These are phyloP conservation scores for Irpex sp. DNA, from an alignment of 1,284 basidiomycete genomes.

Conservation along the genomic window DNA sequence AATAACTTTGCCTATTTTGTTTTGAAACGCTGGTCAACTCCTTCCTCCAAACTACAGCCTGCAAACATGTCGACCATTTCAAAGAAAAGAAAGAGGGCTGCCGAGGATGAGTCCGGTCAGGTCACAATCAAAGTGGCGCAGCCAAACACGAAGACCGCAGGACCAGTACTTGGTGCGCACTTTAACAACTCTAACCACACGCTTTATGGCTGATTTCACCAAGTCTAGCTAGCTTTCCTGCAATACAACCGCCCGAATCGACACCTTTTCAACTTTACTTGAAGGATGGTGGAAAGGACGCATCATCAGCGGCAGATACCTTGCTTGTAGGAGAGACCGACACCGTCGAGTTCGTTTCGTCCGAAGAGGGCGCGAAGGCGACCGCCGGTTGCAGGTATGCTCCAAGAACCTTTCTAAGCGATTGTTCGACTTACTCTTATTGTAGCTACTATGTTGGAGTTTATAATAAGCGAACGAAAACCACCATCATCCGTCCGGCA, in stretches of 20 bases:
- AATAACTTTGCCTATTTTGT: background rate
- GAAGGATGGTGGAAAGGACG: slow-evolving; percentile 31
- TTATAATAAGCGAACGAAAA: slow-evolving; percentile 69
- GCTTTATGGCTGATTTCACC: background rate
- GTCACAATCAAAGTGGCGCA: slow-evolving; percentile 45
- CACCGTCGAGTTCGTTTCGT: slow-evolving; percentile 57
- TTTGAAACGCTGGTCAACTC: background rate
- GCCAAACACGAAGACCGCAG: slow-evolving; percentile 41
- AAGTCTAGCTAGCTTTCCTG: slow-evolving; percentile 19
- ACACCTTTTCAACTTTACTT: slow-evolving; percentile 13
- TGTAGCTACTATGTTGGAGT: slow-evolving; percentile 64
- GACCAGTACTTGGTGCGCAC: slow-evolving; percentile 72
- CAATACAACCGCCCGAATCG: slow-evolving; percentile 13
- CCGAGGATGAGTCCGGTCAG: slow-evolving; percentile 31
- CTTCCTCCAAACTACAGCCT: background rate
- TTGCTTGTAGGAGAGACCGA: slow-evolving; percentile 73
- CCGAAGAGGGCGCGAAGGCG: slow-evolving; percentile 38
- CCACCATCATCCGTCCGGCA: slow-evolving; percentile 63
- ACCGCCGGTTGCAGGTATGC: slow-evolving; percentile 62
- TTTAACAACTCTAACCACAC: background rate
- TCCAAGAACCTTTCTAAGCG: slow-evolving; percentile 5
- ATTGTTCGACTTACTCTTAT: background rate
- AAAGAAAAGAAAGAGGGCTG: slow-evolving; percentile 63
- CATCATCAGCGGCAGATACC: slow-evolving; percentile 43
- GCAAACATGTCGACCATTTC: slow-evolving; percentile 24